A percentile compares a stretch with the other conserved stretches of the same genome.
Conservation (phyloP, 1,284 basidiomycete species). For the Ceratobasidium sp. region DNA sequence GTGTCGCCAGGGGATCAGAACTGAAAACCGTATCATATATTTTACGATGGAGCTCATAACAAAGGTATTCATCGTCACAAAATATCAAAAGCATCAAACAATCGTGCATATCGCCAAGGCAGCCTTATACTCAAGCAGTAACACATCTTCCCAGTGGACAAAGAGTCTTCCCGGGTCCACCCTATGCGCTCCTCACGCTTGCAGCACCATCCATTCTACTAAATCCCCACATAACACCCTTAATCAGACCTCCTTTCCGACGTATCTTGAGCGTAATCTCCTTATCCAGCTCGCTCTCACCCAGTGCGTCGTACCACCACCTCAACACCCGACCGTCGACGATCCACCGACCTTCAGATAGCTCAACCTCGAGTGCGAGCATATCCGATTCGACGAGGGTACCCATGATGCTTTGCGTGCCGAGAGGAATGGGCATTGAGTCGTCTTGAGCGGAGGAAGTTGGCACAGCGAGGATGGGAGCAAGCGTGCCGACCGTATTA, state of each 20-base stretch:
- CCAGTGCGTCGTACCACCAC: conserved; percentile 88
- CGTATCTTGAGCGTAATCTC: conserved; percentile 77
- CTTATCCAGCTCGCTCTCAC: conserved; percentile 56
- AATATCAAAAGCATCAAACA: neutral
- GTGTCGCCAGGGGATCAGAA: neutral
- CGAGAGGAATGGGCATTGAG: neutral
- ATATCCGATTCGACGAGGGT: conserved; percentile 47
- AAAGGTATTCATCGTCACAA: conserved; percentile 13
- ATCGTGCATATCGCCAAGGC: conserved; percentile 11
- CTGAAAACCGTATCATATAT: neutral
- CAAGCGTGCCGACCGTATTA: conserved; percentile 34
- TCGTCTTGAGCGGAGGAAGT: neutral
- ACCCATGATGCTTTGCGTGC: conserved; percentile 29
- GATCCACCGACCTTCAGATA: conserved; percentile 71
- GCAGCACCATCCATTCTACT: conserved; percentile 24
- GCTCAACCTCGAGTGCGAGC: conserved; percentile 63
- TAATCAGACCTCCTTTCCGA: conserved; percentile 74
- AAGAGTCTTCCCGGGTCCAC: conserved; percentile 18
- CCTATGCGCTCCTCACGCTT: neutral
- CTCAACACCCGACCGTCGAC: conserved; percentile 77
- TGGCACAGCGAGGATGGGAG: conserved; percentile 27
- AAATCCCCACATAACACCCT: conserved; percentile 52
- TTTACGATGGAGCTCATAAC: conserved; percentile 18
- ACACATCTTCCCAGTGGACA: conserved; percentile 36
- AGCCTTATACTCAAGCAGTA: conserved; percentile 18